Evolutionary conservation across 495 filamentous ascomycete species (phyloP), one percentile per base, ranked within the genome.

Genomic region (Annulohypoxylon nitens): DNA sequence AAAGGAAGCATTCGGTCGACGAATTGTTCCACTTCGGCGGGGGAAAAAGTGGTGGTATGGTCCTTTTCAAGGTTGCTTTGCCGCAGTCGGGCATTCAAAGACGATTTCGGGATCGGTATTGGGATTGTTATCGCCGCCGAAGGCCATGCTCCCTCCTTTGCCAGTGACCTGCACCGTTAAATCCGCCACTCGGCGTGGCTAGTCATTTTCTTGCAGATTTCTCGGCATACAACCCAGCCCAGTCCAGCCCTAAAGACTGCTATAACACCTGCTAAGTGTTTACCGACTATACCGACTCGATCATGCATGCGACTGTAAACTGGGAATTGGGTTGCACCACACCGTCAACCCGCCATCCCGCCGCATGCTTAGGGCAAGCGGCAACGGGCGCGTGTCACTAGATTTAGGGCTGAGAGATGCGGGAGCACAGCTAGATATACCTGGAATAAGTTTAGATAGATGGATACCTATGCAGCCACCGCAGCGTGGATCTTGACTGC

Each of bases 321-420:
- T 18, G 16, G 43, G 43, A 20, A 8, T 18, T 18, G 16, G 43
- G 43, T 47, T 47, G 43, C 43, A 47, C n/a, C n/a, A 47, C n/a
- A n/a, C 16, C 43, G 43, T 47, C 43, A 47, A 39, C 37, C 37
- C 37, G 37, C 37, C 37, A 20, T n/a, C 12, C 39, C 12, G 43
- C 43, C 43, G 43, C 43, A 20, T 47, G 18, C 43, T 1, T 53
- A 26, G 48, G 48, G 48, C 48, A 14, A 20, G 11, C 3, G 30
- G n/a, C 33, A 37, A 30, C 26, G 48, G 20, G 53, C 30, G 16
- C 10, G 53, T 26, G 33, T 57, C 53, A 57, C 53, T 8, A 33
- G 53, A 4, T 14, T n/a, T 9, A 33, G 48, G 33, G 9, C 58
- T 71, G 67, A 50, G n/a, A 67, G 72, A 63, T 75, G 67, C 67